Conservation (phyloP, 2,329 filamentous ascomycete species). For the Fusarium continuum region DNA sequence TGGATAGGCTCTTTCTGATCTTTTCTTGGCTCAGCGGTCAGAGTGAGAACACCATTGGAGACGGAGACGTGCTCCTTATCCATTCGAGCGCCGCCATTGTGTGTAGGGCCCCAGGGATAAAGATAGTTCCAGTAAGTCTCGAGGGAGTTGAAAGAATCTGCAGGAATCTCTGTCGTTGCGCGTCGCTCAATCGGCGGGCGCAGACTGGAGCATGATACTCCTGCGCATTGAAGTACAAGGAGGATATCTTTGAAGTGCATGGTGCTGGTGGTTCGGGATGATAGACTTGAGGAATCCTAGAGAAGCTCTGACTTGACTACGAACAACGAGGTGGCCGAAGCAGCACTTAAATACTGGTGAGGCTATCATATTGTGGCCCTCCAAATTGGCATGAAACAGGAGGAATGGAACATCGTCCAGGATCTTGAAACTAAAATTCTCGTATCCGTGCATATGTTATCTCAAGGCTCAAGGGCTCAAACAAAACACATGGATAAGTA, state of each 20-base stretch:
- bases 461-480: no score
- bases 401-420: conserved; percentile 10
- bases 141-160: conserved; percentile 19
- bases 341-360: neutral
- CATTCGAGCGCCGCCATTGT: conserved; percentile 33
- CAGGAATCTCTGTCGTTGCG: conserved; percentile 20
- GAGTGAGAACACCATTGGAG: conserved; percentile 16
- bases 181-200: conserved; percentile 15
- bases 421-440: conserved; percentile 13
- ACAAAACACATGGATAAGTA: conserved; percentile 1
- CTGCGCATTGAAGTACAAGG: neutral
- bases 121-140: conserved; percentile 35
- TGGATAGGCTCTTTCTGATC: conserved; percentile 25
- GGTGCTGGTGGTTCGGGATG: neutral
- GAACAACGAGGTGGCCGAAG: accelerated
- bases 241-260: conserved; percentile 7
- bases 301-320: no score
- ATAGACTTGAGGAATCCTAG: no score
- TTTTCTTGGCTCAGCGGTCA: conserved; percentile 25
- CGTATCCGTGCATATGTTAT: neutral
- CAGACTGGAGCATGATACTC: conserved; percentile 12
- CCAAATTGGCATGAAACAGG: neutral
- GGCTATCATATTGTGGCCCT: neutral
- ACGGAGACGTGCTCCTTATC: conserved; percentile 29
- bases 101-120: conserved; percentile 25